Conservation (phyloP, 2,329 filamentous ascomycete species). For the Clonostachys rosea region DNA sequence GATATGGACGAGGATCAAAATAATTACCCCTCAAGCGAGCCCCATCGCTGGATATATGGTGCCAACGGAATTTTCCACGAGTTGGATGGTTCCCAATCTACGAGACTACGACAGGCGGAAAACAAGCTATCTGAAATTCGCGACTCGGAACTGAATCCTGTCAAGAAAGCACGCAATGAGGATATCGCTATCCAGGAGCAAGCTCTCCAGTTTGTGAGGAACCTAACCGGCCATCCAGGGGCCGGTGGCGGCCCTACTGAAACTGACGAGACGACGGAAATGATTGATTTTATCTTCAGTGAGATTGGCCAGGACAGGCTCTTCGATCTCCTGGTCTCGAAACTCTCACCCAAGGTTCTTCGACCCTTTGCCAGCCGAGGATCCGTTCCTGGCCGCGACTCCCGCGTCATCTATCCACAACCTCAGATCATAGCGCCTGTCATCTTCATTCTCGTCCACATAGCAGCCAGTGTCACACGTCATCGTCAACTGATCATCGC, state of each 20-base stretch:
- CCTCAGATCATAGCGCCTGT: constrained; percentile 72
- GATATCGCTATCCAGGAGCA: constrained; percentile 88
- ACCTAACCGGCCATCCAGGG: constrained; percentile 66
- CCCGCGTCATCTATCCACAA: constrained; percentile 50
- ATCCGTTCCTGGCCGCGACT: constrained; percentile 24
- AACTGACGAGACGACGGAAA: constrained; percentile 53
- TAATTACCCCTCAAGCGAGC: constrained; percentile 43
- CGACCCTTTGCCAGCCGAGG: constrained; percentile 44
- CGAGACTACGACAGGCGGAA: constrained; percentile 43
- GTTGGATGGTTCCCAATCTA: constrained; percentile 27
- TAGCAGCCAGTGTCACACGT: constrained; percentile 74
- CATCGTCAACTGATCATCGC: constrained; percentile 75
- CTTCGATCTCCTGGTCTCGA: constrained; percentile 75
- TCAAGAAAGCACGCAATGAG: constrained; percentile 66
- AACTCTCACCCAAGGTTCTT: constrained; percentile 61
- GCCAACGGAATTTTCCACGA: constrained; percentile 21
- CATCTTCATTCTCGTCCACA: constrained; percentile 79
- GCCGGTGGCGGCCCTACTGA: constrained; percentile 22
- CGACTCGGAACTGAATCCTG: constrained; percentile 64
- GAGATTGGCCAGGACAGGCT: constrained; percentile 72
- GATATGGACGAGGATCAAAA: constrained; percentile 56
- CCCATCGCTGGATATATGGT: constrained; percentile 26
- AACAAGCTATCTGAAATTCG: constrained; percentile 45
- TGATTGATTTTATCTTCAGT: constrained; percentile 81
- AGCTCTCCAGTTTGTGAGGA: constrained; percentile 82